These are phyloP conservation scores for Nothophaeocryptopus gaeumannii DNA, from an alignment of 2,329 filamentous ascomycete genomes.

Conservation along the genomic window DNA sequence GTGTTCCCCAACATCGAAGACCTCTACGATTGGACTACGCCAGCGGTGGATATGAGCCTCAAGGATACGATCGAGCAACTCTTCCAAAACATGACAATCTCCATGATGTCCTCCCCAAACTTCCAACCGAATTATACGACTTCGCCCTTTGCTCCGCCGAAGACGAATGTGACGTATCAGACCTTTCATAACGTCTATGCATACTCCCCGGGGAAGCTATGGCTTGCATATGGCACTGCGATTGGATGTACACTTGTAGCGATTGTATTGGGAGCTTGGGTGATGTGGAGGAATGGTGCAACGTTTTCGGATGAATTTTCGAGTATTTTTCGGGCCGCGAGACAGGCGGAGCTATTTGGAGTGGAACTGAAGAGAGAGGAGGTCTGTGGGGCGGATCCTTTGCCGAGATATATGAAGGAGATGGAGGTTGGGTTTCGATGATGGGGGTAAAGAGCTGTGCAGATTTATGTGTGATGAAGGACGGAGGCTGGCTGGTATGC, in stretches of 20 bases:
- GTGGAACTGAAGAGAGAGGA: neutral
- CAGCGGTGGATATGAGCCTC: neutral
- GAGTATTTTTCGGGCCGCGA: slow-evolving; percentile 8
- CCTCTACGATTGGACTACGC: too few species aligned
- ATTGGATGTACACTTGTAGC: slow-evolving; percentile 7
- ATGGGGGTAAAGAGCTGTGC: too few species aligned
- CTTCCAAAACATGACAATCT: slow-evolving; percentile 16
- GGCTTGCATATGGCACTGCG: slow-evolving; percentile 15
- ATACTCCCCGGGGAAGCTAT: slow-evolving; percentile 9
- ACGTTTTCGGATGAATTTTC: slow-evolving; percentile 19
- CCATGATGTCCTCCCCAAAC: slow-evolving; percentile 6
- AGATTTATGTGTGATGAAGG: too few species aligned
- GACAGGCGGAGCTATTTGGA: neutral
- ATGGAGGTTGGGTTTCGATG: neutral
- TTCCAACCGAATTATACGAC: slow-evolving; percentile 2
- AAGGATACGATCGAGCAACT: slow-evolving; percentile 2
- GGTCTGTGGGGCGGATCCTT: neutral
- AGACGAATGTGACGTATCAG: slow-evolving; percentile 1
- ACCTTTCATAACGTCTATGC: slow-evolving; percentile 7
- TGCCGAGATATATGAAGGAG: neutral
- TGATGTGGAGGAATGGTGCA: slow-evolving; percentile 8
- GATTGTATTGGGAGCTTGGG: slow-evolving; percentile 6
- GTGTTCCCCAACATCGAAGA: too few species aligned
- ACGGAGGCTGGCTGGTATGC: too few species aligned
- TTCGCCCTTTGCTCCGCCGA: neutral